A percentile compares a stretch with the other conserved stretches of the same genome.
Conservation (phyloP, 306 rosid species). For the Quercus parvula region DNA sequence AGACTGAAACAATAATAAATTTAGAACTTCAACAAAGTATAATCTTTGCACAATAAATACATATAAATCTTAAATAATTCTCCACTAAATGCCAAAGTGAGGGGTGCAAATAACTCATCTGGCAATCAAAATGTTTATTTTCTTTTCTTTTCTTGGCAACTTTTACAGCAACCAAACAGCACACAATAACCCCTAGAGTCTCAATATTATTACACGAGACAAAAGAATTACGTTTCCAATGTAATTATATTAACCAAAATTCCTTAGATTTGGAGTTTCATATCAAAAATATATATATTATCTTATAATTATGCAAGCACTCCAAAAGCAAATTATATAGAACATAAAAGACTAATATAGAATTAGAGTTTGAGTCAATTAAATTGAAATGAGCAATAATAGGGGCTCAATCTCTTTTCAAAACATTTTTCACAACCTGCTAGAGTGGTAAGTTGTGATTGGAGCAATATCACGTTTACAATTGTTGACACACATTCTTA, state of each 20-base stretch:
- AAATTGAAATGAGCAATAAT: background rate
- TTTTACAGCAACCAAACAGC: background rate
- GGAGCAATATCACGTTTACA: no score
- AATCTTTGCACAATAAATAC: background rate
- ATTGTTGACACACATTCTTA: no score
- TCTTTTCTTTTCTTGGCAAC: background rate
- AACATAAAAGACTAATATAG: background rate
- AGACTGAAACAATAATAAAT: background rate
- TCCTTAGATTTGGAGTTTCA: background rate
- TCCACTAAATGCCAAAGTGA: background rate
- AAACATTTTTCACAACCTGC: no score
- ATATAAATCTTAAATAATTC: background rate
- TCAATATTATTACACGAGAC: background rate
- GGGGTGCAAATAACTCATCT: background rate
- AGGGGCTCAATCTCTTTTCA: no score
- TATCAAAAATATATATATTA: background rate
- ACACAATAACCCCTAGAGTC: background rate
- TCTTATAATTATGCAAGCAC: background rate
- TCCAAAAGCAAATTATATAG: background rate
- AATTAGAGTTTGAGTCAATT: no score
- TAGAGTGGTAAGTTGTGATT: no score
- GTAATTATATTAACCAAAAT: background rate
- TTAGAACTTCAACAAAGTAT: background rate
- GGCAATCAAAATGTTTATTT: background rate
- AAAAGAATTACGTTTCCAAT: background rate